Base-by-base conservation (phyloP, 768 basidiomycete species). In the Leucosporidium creatinivorum region DNA sequence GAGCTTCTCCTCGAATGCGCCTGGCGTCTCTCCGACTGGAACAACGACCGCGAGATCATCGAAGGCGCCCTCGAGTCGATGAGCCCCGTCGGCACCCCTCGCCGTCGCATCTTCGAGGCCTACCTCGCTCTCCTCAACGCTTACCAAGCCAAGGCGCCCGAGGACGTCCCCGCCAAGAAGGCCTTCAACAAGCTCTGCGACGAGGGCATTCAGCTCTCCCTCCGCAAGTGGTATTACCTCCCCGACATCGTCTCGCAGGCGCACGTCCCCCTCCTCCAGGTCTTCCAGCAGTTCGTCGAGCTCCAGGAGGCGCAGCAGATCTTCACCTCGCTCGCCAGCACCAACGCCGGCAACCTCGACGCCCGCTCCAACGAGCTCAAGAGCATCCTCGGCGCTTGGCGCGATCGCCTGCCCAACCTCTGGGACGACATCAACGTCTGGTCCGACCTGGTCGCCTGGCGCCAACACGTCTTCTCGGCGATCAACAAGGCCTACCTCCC, bases 271-370 rank as follows among this genome's bases (percentile, higher is more conserved):
- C 81, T 99, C 33, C 81, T 99, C 36, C 93, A 98, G 77, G 89
- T 96, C 77, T 99, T 98, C 82, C 96, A 99, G 78, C 96, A 98
- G 77, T 96, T 96, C 73, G 93, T 99, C 50, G 96, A 99, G 79
- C 83, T 99, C 7, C 89, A 91, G 75, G 96, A 99, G 79, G 92
- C 96, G 21, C 76, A 79, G 54, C 88, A 90, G 69, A 96, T 99
- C 31, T 98, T 98, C 74, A 88, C 88, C 18, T 91, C 89, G 19
- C 82, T 99, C 26, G 87, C 89, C 0, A 84, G 85, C 63, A 98
- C 96, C 6, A 96, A 82, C 63, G 87, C 87, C 0, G 82, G 83
- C 76, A 99, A 97, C 76, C 80, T 98, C 68, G 94, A 98, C 79
- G 89, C 91, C 80, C 91, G 93, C 73, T 94, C 93, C 0, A 87